Conservation (phyloP, 768 basidiomycete genomes). For the Boletus fagicola region DNA sequence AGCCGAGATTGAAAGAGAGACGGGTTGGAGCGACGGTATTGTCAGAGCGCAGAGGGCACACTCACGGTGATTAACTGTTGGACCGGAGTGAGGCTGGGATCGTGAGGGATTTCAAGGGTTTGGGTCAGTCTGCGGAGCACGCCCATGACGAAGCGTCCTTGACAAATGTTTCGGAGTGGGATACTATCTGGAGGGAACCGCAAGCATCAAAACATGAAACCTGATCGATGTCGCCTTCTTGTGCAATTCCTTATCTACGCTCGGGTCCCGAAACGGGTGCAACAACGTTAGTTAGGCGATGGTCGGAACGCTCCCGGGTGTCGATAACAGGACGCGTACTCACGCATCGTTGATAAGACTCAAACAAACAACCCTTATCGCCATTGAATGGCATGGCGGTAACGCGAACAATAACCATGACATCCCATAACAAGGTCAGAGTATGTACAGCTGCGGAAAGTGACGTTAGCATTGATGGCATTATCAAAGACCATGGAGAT, state of each 20-base stretch:
- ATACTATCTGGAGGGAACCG: slow-evolving; percentile 2
- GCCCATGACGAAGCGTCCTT: slow-evolving; percentile 21
- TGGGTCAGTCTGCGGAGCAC: slow-evolving; percentile 24
- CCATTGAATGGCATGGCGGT: background rate
- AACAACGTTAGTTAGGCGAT: background rate
- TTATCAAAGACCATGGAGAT: slow-evolving; percentile 14
- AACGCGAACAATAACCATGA: background rate
- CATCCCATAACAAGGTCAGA: background rate
- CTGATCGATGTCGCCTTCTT: slow-evolving; percentile 1
- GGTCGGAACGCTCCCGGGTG: background rate
- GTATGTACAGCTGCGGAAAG: slow-evolving; percentile 5
- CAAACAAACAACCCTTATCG: background rate
- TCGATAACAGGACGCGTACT: background rate
- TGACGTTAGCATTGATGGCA: slow-evolving; percentile 6
- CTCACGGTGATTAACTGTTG: slow-evolving; percentile 60
- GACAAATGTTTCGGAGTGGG: background rate
- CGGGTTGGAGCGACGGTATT: background rate
- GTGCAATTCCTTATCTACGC: slow-evolving; percentile 10
- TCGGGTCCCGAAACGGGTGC: background rate
- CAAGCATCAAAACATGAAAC: background rate
- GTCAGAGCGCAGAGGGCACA: slow-evolving; percentile 9
- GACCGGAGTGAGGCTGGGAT: slow-evolving; percentile 49
- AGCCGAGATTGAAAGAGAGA: slow-evolving; percentile 17
- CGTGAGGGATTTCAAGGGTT: slow-evolving; percentile 51
- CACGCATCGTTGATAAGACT: background rate